These are phyloP conservation scores for Bidens hawaiensis DNA, from an alignment of 140 eudicot species.

Conservation along the genomic window DNA sequence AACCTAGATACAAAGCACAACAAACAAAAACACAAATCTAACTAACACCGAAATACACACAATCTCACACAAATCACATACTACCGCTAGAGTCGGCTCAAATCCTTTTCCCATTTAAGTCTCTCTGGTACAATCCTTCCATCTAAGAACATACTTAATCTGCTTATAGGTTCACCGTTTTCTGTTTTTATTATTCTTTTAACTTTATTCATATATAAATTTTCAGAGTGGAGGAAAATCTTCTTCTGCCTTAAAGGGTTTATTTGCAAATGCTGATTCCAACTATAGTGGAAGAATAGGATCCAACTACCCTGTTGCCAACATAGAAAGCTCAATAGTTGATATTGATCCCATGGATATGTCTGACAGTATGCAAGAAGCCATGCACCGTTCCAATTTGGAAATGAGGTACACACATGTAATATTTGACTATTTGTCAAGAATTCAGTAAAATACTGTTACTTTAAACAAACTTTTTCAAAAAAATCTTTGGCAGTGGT, in stretches of 20 bases:
- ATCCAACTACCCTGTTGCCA: conserved; percentile 32
- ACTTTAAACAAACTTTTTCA: no score
- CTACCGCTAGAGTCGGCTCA: no score
- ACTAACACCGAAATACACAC: no score
- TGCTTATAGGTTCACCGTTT: conserved; percentile 4
- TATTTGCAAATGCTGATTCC: conserved; percentile 68
- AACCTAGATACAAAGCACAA: no score
- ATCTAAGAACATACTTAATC: conserved; percentile 4
- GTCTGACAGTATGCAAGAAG: conserved; percentile 98
- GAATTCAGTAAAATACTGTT: neutral
- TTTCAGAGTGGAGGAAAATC: conserved; percentile 58
- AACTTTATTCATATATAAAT: conserved; percentile 20
- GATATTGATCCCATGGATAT: conserved; percentile 96
- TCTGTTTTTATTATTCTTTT: neutral
- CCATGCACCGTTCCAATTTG: conserved; percentile 93
- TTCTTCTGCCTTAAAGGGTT: conserved; percentile 63
- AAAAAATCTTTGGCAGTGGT: conserved; percentile 54
- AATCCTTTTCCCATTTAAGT: neutral
- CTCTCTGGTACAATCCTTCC: conserved; percentile 3
- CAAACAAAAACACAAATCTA: no score
- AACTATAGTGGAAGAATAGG: conserved; percentile 44
- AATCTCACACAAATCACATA: no score
- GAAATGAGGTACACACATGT: conserved; percentile 80
- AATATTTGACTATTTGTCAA: conserved; percentile 4
- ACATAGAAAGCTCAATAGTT: conserved; percentile 37